These are phyloP conservation scores for Gaillardinia entomophila DNA, from an alignment of 805 yeast genomes.

Conservation along the genomic window DNA sequence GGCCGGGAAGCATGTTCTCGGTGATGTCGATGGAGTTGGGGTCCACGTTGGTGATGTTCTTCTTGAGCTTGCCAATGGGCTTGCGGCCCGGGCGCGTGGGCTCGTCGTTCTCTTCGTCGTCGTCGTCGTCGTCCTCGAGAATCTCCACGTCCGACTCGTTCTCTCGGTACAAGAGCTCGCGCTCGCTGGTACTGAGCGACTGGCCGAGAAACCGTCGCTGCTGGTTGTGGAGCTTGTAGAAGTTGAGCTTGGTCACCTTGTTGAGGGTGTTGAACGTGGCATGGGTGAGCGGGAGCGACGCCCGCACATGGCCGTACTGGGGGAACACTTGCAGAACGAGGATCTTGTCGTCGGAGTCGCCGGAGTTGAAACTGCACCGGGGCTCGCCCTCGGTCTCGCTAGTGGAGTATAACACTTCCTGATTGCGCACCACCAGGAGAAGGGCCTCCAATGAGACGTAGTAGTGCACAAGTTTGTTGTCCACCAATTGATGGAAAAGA, in stretches of 20 bases:
- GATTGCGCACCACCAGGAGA: slow-evolving; percentile 15
- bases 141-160: slow-evolving; percentile 16
- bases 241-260: slow-evolving; percentile 28
- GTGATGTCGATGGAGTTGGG: slow-evolving; percentile 35
- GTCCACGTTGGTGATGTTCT: slow-evolving; percentile 26
- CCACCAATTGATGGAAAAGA: slow-evolving; percentile 11
- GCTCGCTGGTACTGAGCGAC: slow-evolving; percentile 24
- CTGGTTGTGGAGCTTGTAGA: slow-evolving; percentile 21
- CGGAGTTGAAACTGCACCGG: not conserved
- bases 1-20: slow-evolving; percentile 38
- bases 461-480: slow-evolving; percentile 19
- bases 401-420: slow-evolving; percentile 9
- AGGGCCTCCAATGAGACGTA: slow-evolving; percentile 11
- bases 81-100: slow-evolving; percentile 9
- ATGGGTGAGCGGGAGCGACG: slow-evolving; percentile 23
- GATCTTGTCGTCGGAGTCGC: slow-evolving; percentile 20
- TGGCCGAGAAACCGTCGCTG: slow-evolving; percentile 17
- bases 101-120: not conserved
- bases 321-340: slow-evolving; percentile 37
- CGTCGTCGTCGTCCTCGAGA: slow-evolving; percentile 2
- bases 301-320: slow-evolving; percentile 27
- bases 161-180: slow-evolving; percentile 26
- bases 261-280: slow-evolving; percentile 31
- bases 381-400: slow-evolving; percentile 1
- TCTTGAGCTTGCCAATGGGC: slow-evolving; percentile 25